These are phyloP conservation scores for Podaxis sp. DNA, from an alignment of 768 basidiomycete species.

Conservation along the genomic window DNA sequence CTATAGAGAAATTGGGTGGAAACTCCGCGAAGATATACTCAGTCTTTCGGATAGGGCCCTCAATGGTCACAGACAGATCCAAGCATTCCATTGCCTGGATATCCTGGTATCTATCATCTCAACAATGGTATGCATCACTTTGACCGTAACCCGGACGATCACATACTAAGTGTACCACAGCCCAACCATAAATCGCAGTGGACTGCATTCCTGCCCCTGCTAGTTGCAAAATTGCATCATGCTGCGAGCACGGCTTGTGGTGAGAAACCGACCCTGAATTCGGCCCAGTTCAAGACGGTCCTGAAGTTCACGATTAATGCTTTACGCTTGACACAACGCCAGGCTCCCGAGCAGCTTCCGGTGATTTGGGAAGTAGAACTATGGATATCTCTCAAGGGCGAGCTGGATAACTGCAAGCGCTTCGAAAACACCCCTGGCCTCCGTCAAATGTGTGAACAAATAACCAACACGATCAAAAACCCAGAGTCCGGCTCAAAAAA, in stretches of 20 bases:
- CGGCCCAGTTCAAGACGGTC: slow-evolving; percentile 75
- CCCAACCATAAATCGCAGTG: slow-evolving; percentile 37
- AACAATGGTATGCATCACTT: slow-evolving; percentile 38
- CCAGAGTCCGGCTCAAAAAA: slow-evolving; percentile 8
- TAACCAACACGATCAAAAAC: slow-evolving; percentile 33
- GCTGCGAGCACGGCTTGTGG: slow-evolving; percentile 49
- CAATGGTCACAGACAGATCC: slow-evolving; percentile 75
- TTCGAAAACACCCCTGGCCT: slow-evolving; percentile 66
- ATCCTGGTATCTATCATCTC: slow-evolving; percentile 58
- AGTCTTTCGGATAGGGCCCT: slow-evolving; percentile 56
- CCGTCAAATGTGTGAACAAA: slow-evolving; percentile 63
- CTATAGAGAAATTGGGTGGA: slow-evolving; percentile 65
- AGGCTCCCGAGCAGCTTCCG: slow-evolving; percentile 31
- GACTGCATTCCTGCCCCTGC: slow-evolving; percentile 45
- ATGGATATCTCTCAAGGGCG: slow-evolving; percentile 53
- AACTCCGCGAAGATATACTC: slow-evolving; percentile 58
- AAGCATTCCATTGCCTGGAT: slow-evolving; percentile 73
- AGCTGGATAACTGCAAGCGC: slow-evolving; percentile 50
- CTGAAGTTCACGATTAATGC: slow-evolving; percentile 67
- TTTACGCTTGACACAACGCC: slow-evolving; percentile 63
- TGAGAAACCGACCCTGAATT: slow-evolving; percentile 45
- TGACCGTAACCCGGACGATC: not conserved
- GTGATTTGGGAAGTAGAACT: slow-evolving; percentile 58
- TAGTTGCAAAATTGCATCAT: slow-evolving; percentile 51
- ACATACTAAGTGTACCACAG: slow-evolving; percentile 19